phyloP scores from a whole-genome alignment of 2,329 filamentous ascomycete genomes.

The Thielaviopsis populi region DNA sequence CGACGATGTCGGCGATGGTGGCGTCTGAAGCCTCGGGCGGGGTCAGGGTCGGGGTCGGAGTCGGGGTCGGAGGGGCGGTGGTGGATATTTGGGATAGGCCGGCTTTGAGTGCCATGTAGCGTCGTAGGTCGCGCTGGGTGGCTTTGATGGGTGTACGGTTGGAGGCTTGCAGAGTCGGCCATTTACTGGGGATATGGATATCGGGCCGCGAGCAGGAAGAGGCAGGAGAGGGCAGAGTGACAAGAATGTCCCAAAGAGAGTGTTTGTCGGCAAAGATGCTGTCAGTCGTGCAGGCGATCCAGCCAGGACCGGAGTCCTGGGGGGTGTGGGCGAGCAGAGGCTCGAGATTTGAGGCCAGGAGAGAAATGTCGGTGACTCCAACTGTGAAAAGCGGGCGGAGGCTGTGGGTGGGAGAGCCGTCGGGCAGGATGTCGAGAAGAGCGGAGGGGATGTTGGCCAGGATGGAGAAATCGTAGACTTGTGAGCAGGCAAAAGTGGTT shows the following conservation, averaged over 20 bases:
- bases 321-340: slow-evolving; percentile 24
- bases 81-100: slow-evolving; percentile 40
- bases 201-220: slow-evolving; percentile 30
- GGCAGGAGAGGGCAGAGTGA: slow-evolving; percentile 49
- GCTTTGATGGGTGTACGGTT: slow-evolving; percentile 57
- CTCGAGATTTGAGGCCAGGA: slow-evolving; percentile 45
- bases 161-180: slow-evolving; percentile 60
- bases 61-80: background rate
- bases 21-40: slow-evolving; percentile 27
- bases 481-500: background rate
- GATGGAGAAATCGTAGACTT: slow-evolving; percentile 89
- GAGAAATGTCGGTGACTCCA: slow-evolving; percentile 81
- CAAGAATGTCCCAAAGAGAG: slow-evolving; percentile 74
- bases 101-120: slow-evolving; percentile 54
- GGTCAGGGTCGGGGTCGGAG: background rate
- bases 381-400: slow-evolving; percentile 80
- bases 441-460: slow-evolving; percentile 74
- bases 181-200: slow-evolving; percentile 26
- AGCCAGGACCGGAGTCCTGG: slow-evolving; percentile 36
- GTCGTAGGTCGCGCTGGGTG: slow-evolving; percentile 75
- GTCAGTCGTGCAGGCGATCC: slow-evolving; percentile 93
- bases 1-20: slow-evolving; percentile 40
- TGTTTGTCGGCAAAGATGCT: slow-evolving; percentile 79
- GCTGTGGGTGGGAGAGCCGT: slow-evolving; percentile 45
- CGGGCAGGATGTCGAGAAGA: slow-evolving; percentile 52